Percentiles rank a stretch among this genome's conserved stretches.
Conservation (phyloP, 2,329 filamentous ascomycete species). For the Claviceps paspali region DNA sequence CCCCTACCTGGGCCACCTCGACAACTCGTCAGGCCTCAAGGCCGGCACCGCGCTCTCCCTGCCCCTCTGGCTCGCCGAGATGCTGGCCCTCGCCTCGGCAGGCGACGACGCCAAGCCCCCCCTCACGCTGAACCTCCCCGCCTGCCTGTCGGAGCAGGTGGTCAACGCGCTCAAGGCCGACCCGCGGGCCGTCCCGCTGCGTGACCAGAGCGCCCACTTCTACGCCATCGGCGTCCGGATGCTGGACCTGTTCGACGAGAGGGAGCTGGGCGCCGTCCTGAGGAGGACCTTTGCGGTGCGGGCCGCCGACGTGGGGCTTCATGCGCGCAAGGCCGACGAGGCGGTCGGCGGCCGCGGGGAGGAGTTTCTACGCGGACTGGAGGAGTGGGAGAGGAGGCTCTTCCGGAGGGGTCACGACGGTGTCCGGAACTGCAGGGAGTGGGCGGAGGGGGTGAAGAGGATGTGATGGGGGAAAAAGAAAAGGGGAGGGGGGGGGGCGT, state of each 20-base stretch:
- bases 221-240: conserved; percentile 76
- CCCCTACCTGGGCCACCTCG: conserved; percentile 73
- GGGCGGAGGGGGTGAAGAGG: conserved; percentile 44
- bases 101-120: conserved; percentile 38
- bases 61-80: conserved; percentile 87
- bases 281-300: conserved; percentile 67
- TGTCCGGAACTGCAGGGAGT: conserved; percentile 52
- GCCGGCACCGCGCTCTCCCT: conserved; percentile 65
- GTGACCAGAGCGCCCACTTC: conserved; percentile 73
- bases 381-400: conserved; percentile 72
- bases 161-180: conserved; percentile 85
- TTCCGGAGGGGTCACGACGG: conserved; percentile 64
- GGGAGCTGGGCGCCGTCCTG: conserved; percentile 58
- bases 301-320: conserved; percentile 70
- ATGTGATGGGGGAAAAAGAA: conserved; percentile 11
- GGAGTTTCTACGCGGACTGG: conserved; percentile 76
- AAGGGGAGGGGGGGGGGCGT: too few relatives aligned
- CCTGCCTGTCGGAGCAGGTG: conserved; percentile 62
- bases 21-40: conserved; percentile 69
- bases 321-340: conserved; percentile 72
- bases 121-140: conserved; percentile 67
- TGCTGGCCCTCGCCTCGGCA: conserved; percentile 59
- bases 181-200: conserved; percentile 68
- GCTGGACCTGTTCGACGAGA: conserved; percentile 79
- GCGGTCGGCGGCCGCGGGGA: conserved; percentile 41